phyloP scores from a whole-genome alignment of 371 early-diverging fungal species.

The Mucor sp. region DNA sequence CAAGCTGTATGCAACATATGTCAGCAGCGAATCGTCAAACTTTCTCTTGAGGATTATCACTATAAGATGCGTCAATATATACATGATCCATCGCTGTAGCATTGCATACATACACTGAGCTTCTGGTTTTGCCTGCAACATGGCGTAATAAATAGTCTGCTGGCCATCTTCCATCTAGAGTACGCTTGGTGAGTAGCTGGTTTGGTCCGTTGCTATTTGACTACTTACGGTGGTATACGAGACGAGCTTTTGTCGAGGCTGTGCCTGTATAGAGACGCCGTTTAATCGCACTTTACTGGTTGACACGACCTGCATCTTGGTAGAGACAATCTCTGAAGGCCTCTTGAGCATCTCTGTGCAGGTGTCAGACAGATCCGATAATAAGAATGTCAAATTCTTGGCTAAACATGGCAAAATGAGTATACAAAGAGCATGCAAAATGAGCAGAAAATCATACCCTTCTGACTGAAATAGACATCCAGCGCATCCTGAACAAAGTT shows the following conservation, averaged over 20 bases:
- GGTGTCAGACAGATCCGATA: neutral
- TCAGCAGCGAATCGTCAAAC: neutral
- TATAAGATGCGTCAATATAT: neutral
- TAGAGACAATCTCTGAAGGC: conserved; percentile 13
- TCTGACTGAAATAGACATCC: conserved; percentile 8
- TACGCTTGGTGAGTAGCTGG: neutral
- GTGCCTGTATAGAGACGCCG: neutral
- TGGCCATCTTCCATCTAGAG: neutral
- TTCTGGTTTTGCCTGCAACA: conserved; percentile 6
- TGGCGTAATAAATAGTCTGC: conserved; percentile 10
- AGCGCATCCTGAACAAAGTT: conserved; percentile 20
- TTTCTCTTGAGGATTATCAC: conserved; percentile 15
- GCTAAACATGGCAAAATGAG: neutral
- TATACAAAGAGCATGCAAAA: neutral
- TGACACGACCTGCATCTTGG: conserved; percentile 7
- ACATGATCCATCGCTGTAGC: neutral
- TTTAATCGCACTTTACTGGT: neutral
- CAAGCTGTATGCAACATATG: conserved; percentile 1
- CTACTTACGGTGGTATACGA: conserved; percentile 12
- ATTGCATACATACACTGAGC: conserved; percentile 12
- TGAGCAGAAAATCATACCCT: neutral
- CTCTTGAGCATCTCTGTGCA: conserved; percentile 18
- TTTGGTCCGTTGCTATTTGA: neutral
- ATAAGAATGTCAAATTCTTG: neutral
- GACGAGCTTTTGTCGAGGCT: neutral